Percentiles rank a stretch among this genome's conserved stretches.
phyloP scores from a whole-genome alignment of 176 grass and related monocot species.

The Carex myosuroides region DNA sequence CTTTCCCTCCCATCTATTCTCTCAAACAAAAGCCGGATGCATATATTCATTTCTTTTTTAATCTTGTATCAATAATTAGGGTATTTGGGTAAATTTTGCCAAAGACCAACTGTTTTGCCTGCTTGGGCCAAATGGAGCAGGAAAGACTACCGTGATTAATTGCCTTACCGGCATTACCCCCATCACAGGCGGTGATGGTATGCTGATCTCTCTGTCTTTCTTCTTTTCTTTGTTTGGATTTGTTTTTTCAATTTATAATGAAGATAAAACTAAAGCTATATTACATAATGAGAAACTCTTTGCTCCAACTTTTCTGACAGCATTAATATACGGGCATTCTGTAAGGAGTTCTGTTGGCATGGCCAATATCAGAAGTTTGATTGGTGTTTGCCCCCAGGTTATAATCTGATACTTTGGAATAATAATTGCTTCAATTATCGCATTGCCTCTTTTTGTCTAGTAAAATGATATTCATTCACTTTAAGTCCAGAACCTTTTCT shows the following conservation, averaged over 20 bases:
- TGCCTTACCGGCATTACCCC: slow-evolving; percentile 96
- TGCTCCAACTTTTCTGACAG: slow-evolving; percentile 30
- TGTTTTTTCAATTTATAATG: not conserved
- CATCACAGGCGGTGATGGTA: slow-evolving; percentile 84
- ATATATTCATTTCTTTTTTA: slow-evolving; percentile 6
- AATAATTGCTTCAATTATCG: not conserved
- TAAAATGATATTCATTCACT: slow-evolving; percentile 1
- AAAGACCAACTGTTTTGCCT: slow-evolving; percentile 95
- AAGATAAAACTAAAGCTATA: not conserved
- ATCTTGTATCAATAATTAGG: slow-evolving; percentile 34
- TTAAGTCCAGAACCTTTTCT: not conserved
- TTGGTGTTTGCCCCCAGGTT: slow-evolving; percentile 95
- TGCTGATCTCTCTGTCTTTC: slow-evolving; percentile 5
- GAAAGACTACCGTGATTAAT: slow-evolving; percentile 92
- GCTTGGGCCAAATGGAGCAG: slow-evolving; percentile 93
- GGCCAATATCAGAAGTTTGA: slow-evolving; percentile 87
- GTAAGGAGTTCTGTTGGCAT: slow-evolving; percentile 70
- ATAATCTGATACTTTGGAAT: not conserved
- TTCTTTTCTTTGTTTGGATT: not conserved
- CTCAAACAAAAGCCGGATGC: not conserved
- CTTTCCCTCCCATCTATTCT: not conserved
- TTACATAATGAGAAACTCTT: not conserved
- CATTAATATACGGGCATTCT: slow-evolving; percentile 80
- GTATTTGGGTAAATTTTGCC: slow-evolving; percentile 87
- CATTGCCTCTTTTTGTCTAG: not conserved